Conservation (phyloP, 1,139 yeast species). For the Scheffersomyces lignicola region DNA sequence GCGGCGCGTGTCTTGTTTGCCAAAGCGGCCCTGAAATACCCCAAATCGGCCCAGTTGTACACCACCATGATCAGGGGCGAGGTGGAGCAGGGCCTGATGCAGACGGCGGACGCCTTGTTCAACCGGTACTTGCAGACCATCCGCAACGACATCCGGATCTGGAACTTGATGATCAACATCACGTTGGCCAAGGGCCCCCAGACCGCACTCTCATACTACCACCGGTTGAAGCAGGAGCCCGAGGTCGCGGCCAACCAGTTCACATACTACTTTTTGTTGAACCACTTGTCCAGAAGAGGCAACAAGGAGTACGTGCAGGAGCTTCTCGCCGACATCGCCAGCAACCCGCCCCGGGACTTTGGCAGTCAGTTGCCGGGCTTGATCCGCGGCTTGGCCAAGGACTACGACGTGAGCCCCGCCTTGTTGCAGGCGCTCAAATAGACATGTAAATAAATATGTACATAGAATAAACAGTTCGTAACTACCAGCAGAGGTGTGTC, state of each 20-base stretch:
- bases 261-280: constrained; percentile 57
- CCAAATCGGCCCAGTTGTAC: constrained; percentile 42
- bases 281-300: constrained; percentile 37
- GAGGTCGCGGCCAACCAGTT: constrained; percentile 47
- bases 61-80: constrained; percentile 63
- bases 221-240: constrained; percentile 24
- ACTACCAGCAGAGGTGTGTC: neutral
- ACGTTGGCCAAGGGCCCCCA: constrained; percentile 36
- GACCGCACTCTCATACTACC: constrained; percentile 43
- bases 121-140: constrained; percentile 35
- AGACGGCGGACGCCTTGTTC: constrained; percentile 51
- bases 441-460: constrained; percentile 6
- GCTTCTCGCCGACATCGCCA: constrained; percentile 36
- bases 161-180: constrained; percentile 62
- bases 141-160: constrained; percentile 43
- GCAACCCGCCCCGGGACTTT: constrained; percentile 24
- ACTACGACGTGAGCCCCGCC: constrained; percentile 5
- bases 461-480: constrained; percentile 5
- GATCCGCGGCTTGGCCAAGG: constrained; percentile 13
- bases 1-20: constrained; percentile 57
- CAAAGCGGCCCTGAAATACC: constrained; percentile 31
- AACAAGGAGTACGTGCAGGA: constrained; percentile 34
- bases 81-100: constrained; percentile 48
- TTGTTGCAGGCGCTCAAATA: neutral
- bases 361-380: constrained; percentile 43